phyloP scores from a whole-genome alignment of 768 basidiomycete species.

The Kwoniella botswanensis region DNA sequence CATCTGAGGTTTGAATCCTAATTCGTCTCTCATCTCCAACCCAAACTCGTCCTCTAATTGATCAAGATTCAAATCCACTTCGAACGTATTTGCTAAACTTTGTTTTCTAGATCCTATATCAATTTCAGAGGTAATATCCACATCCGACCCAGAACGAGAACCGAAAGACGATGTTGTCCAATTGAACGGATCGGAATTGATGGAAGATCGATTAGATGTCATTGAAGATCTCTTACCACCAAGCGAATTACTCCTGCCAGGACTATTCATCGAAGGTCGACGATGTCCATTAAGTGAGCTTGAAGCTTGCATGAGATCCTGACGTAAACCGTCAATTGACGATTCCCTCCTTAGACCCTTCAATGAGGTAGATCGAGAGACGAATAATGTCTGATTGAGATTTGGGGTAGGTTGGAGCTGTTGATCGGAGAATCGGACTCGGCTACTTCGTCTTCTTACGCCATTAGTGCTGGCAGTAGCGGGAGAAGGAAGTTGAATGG shows the following conservation, averaged over 20 bases:
- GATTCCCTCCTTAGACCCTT: constrained; percentile 19
- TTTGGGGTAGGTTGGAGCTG: neutral
- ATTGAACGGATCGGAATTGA: constrained; percentile 21
- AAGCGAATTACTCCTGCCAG: constrained; percentile 4
- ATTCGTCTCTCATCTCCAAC: neutral
- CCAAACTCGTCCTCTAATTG: neutral
- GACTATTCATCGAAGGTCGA: constrained; percentile 2
- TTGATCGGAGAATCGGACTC: constrained; percentile 28
- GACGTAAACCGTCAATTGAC: constrained; percentile 21
- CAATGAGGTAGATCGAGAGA: constrained; percentile 6
- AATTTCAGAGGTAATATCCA: neutral
- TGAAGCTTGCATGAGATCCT: constrained; percentile 8
- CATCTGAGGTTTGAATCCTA: constrained; percentile 21
- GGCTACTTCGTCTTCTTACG: constrained; percentile 16
- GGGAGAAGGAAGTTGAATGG: neutral
- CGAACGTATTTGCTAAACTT: neutral
- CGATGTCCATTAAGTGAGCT: constrained; percentile 1
- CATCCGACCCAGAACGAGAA: neutral
- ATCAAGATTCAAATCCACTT: neutral
- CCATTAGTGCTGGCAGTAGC: neutral
- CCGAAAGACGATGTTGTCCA: constrained; percentile 22
- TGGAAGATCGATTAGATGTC: constrained; percentile 6
- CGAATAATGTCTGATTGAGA: neutral
- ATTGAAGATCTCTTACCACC: constrained; percentile 10
- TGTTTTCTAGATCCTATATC: constrained; percentile 4